Conservation (phyloP, 192 early-diverging fungal genomes). For the Coemansia sp. region DNA sequence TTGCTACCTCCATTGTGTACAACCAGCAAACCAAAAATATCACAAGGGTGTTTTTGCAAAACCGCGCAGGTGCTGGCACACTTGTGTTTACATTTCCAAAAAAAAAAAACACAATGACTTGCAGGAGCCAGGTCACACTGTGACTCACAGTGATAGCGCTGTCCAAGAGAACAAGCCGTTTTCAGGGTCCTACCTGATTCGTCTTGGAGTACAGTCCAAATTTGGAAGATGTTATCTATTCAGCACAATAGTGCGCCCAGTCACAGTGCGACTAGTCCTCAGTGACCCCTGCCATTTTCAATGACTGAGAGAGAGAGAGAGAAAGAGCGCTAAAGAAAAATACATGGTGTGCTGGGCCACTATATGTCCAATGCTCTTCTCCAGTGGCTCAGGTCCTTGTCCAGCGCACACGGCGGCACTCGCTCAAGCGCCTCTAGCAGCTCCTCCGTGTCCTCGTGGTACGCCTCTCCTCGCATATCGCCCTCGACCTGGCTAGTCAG, state of each 20-base stretch:
- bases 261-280: background rate
- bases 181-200: background rate
- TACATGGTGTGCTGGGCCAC: background rate
- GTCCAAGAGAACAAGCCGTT: background rate
- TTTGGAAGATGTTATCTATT: background rate
- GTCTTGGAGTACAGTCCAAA: background rate
- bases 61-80: background rate
- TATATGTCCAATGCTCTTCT: constrained; percentile 13
- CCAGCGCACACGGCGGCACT: constrained; percentile 36
- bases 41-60: background rate
- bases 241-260: background rate
- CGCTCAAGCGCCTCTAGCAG: constrained; percentile 26
- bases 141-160: background rate
- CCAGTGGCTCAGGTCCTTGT: constrained; percentile 31
- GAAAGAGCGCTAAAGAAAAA: background rate
- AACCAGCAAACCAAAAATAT: background rate
- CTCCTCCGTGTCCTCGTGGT: constrained; percentile 33
- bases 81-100: background rate
- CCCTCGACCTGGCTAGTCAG: constrained; percentile 43
- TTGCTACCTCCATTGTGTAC: background rate
- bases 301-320: background rate
- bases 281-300: background rate
- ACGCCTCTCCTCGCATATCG: constrained; percentile 35
- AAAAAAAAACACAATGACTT: background rate
- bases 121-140: background rate